phyloP scores from a whole-genome alignment of 2,329 filamentous ascomycete species.

The Cryoendolithus antarcticus region DNA sequence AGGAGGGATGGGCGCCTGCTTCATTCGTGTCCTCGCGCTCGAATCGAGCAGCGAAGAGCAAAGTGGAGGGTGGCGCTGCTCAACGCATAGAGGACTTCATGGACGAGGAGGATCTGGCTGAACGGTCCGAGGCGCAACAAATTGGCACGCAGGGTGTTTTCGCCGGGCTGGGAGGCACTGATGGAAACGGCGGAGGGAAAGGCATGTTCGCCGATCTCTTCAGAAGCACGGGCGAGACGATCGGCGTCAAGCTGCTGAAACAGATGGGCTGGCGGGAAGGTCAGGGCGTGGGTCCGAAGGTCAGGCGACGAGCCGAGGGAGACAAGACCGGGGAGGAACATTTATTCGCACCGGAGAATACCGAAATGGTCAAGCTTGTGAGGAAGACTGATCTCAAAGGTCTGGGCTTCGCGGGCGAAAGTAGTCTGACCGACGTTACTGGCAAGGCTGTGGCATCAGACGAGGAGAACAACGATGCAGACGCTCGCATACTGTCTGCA shows the following conservation, averaged over 20 bases:
- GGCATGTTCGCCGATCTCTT: constrained; percentile 61
- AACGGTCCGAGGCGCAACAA: constrained; percentile 65
- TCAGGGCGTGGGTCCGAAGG: constrained; percentile 81
- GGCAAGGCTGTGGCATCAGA: constrained; percentile 23
- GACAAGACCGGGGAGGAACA: constrained; percentile 46
- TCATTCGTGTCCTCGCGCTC: constrained; percentile 83
- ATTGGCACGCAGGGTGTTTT: constrained; percentile 64
- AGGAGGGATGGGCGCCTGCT: constrained; percentile 92
- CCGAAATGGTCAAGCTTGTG: constrained; percentile 52
- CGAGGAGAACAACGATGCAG: constrained; percentile 18
- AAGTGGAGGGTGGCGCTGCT: too few species aligned
- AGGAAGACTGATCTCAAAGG: constrained; percentile 59
- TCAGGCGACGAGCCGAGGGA: constrained; percentile 61
- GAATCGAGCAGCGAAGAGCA: constrained; percentile 39
- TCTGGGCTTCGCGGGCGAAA: constrained; percentile 52
- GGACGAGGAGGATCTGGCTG: constrained; percentile 91
- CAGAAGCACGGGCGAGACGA: constrained; percentile 61
- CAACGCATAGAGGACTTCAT: constrained; percentile 84
- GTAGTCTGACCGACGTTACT: constrained; percentile 32
- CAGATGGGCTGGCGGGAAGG: constrained; percentile 95
- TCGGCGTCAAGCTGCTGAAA: constrained; percentile 76
- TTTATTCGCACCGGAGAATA: constrained; percentile 77
- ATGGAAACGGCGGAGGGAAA: constrained; percentile 36
- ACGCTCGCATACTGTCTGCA: constrained; percentile 18
- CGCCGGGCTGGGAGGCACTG: constrained; percentile 59